Evolutionary conservation across 2,329 filamentous ascomycete genomes (phyloP).

Genomic region (Chalaropsis ovoidea): DNA sequence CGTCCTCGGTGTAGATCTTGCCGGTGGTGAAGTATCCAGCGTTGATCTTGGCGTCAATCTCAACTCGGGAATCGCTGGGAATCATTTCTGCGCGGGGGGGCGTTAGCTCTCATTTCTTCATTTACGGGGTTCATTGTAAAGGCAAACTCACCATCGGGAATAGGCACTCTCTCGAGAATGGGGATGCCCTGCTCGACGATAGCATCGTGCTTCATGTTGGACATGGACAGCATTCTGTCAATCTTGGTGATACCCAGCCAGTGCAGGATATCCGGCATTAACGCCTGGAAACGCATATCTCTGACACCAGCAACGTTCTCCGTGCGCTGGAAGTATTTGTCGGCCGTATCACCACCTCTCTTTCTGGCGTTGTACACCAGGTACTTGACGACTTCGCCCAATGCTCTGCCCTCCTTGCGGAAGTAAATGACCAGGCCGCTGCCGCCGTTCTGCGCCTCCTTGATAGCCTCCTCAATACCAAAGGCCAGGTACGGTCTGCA

Average conservation of each 20-base stretch:
- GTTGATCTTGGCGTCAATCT: conserved; percentile 97
- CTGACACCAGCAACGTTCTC: conserved; percentile 97
- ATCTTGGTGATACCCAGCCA: conserved; percentile 99
- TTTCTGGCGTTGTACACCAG: conserved; percentile 72
- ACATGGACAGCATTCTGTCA: conserved; percentile 94
- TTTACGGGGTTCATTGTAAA: neutral
- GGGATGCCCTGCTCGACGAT: conserved; percentile 62
- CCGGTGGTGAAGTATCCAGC: conserved; percentile 79
- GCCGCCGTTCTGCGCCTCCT: conserved; percentile 87
- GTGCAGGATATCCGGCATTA: conserved; percentile 96
- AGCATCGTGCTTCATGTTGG: conserved; percentile 80
- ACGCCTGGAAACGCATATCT: conserved; percentile 91
- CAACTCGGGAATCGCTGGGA: conserved; percentile 87
- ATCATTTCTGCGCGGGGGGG: conserved; percentile 62
- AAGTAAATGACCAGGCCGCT: conserved; percentile 97
- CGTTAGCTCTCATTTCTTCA: neutral
- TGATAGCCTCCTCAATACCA: conserved; percentile 93
- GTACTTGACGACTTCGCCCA: conserved; percentile 93
- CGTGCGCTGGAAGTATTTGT: conserved; percentile 93
- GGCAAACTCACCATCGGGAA: conserved; percentile 23
- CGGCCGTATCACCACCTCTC: conserved; percentile 67
- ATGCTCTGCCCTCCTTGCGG: conserved; percentile 87
- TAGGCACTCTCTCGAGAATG: conserved; percentile 24
- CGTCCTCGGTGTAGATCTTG: conserved; percentile 77
- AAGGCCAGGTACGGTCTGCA: conserved; percentile 93